Base-by-base conservation (phyloP, 2,329 filamentous ascomycete genomes). In the Juglanconis oblonga region DNA sequence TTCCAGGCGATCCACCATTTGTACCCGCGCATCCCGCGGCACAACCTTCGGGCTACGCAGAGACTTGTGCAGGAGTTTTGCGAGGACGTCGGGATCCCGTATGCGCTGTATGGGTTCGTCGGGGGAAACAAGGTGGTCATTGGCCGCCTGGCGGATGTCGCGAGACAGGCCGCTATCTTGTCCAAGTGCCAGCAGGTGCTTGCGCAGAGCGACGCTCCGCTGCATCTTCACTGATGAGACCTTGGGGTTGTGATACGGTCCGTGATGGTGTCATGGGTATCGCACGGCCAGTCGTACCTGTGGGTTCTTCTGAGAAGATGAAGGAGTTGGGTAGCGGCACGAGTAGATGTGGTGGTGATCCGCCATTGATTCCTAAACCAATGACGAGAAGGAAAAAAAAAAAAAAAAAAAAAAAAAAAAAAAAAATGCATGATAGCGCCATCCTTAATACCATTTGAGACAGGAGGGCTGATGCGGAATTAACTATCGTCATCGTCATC, bases 1-100 rank as follows among this genome's bases (percentile, higher is more conserved):
- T 96, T 96, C 74, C 92, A 96, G 73, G 91, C 88, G 7, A 88
- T 96, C 55, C 92, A 96, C 70, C 92, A 96, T 71, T 77, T 96
- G 29, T 96, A 88, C 70, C 92, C 92, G 1, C 84, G 92, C 10
- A 86, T 96, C 63, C 92, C 92, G 9, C 82, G 92, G 47, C 92
- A 96, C 73, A 96, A 96, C 72, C 81, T 96, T 55, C 87, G 92
- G 51, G 78, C 78, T 59, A 83, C 88, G 4, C 92, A 95, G 75
- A 86, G 82, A 67, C 79, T 95, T 40, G 90, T 96, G 9, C 81
- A 88, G 68, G 86, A 91, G 50, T 96, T 96, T 69, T 96, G 92
- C 68, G 79, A 85, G 51, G 92, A 96, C 32, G 91, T 91, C 0
- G 87, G 85, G 14, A 91, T 97, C 59, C 91, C 90, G 1, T 97